A percentile compares a stretch with the other conserved stretches of the same genome.
Conservation (phyloP, 352 stramenopile species). For the Pythium coloratum region DNA sequence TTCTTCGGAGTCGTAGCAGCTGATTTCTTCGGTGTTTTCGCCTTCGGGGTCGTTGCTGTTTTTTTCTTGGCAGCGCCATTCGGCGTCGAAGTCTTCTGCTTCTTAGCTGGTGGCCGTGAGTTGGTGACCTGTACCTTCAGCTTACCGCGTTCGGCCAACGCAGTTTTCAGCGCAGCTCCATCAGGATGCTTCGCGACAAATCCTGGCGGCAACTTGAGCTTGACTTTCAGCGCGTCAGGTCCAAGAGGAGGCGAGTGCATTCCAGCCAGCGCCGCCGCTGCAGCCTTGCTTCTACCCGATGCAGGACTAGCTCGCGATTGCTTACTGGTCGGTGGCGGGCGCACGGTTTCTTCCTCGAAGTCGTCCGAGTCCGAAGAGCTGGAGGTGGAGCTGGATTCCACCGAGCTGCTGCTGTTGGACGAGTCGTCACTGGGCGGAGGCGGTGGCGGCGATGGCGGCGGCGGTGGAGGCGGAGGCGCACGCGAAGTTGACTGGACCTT, state of each 20-base stretch:
- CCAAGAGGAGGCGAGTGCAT: conserved; percentile 3
- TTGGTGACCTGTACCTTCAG: conserved; percentile 47
- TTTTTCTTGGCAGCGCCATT: conserved; percentile 24
- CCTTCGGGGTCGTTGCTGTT: conserved; percentile 12
- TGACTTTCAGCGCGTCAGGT: conserved; percentile 28
- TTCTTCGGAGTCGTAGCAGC: conserved; percentile 8
- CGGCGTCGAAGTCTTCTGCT: conserved; percentile 27
- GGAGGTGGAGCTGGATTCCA: conserved; percentile 27
- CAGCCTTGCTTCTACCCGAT: conserved; percentile 23
- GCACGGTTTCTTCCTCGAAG: conserved; percentile 11
- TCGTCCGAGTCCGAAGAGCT: conserved; percentile 33
- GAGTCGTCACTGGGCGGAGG: conserved; percentile 24
- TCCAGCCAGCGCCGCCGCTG: not conserved
- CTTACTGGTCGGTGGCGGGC: conserved; percentile 21
- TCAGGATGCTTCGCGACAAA: conserved; percentile 33
- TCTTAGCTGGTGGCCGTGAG: conserved; percentile 40
- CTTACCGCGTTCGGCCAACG: conserved; percentile 29
- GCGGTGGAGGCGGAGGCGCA: conserved; percentile 14
- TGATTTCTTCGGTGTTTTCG: conserved; percentile 6
- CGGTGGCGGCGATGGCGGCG: conserved; percentile 22
- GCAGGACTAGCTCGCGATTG: conserved; percentile 16
- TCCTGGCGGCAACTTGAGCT: conserved; percentile 29
- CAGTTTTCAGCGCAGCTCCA: conserved; percentile 15
- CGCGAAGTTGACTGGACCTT: conserved; percentile 6
- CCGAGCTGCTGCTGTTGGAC: conserved; percentile 27